Conservation (phyloP, 306 rosid species). For the Prosopis cineraria region DNA sequence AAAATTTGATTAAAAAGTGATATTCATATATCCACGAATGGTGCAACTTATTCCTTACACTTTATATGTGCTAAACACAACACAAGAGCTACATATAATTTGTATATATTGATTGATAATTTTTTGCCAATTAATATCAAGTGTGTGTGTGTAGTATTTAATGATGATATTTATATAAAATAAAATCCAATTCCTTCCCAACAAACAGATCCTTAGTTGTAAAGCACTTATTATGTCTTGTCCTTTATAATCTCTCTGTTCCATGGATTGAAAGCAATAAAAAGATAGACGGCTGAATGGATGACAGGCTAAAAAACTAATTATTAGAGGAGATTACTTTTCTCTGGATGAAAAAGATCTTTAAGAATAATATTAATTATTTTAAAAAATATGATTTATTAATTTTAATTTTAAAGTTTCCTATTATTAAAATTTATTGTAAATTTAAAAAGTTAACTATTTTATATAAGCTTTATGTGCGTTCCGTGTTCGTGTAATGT, state of each 20-base stretch:
- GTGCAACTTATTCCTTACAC: too few species aligned
- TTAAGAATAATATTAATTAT: background rate
- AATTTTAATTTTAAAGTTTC: too few species aligned
- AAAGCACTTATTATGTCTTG: background rate
- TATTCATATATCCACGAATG: too few species aligned
- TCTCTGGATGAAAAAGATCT: background rate
- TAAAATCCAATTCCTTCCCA: background rate
- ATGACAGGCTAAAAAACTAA: constrained; percentile 21
- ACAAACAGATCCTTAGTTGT: background rate
- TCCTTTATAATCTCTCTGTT: background rate
- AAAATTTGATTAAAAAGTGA: too few species aligned
- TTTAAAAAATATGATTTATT: background rate
- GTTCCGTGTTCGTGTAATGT: too few species aligned
- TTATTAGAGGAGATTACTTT: background rate
- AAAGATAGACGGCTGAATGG: background rate
- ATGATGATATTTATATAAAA: background rate
- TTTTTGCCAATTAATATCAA: too few species aligned
- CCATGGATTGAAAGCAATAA: background rate
- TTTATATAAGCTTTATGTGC: too few species aligned
- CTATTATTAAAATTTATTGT: background rate
- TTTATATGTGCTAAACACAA: too few species aligned
- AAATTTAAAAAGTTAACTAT: too few species aligned
- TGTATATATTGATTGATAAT: too few species aligned
- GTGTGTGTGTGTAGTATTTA: too few species aligned
- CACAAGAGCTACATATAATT: too few species aligned